Base-by-base conservation (phyloP, 495 filamentous ascomycete genomes). In the Neurospora sp. region DNA sequence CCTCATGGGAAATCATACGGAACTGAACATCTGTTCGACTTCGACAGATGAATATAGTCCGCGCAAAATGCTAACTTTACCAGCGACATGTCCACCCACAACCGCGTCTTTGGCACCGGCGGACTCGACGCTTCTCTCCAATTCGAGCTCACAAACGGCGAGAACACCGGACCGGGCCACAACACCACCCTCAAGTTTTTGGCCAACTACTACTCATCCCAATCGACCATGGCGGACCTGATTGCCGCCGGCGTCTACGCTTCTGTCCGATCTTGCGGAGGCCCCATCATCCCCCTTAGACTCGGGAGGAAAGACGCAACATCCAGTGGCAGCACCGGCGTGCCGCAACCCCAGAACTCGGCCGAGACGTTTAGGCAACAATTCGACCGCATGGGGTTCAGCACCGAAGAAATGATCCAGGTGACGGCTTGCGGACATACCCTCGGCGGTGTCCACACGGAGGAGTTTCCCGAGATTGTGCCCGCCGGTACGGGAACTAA, bases 361-460 rank as follows among this genome's bases (percentile, higher is more conserved):
- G 76, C 84, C 7, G 77, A 77, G 31, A 85, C 82, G 3, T 90
- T 89, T 69, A 76, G 82, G 69, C 81, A 83, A 53, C 87, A 89
- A 75, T 90, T 90, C 74, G 45, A 78, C 31, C 84, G 88, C 71
- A 88, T 89, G 82, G 89, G 89, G 14, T 90, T 89, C 78, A 84
- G 78, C 68, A 75, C 70, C 9, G 80, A 82, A 2, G 86, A 90
- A 73, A 89, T 89, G 86, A 89, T 91, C 68, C 84, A 86, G 73
- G 81, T 89, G 69, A 85, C 84, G 12, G 89, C 88, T 20, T 91
- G 89, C 72, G 89, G 89, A 2, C 89, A 91, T 76, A 86, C 87
- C 3, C 80, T 91, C 40, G 89, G 89, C 31, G 87, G 87, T 22
- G 88, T 90, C 8, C 89, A 91, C 78, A 82, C 82, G 7, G 76